A percentile compares a stretch with the other conserved stretches of the same genome.
These are phyloP conservation scores for Ophiostoma quercus DNA, from an alignment of 2,329 filamentous ascomycete genomes.

Conservation along the genomic window DNA sequence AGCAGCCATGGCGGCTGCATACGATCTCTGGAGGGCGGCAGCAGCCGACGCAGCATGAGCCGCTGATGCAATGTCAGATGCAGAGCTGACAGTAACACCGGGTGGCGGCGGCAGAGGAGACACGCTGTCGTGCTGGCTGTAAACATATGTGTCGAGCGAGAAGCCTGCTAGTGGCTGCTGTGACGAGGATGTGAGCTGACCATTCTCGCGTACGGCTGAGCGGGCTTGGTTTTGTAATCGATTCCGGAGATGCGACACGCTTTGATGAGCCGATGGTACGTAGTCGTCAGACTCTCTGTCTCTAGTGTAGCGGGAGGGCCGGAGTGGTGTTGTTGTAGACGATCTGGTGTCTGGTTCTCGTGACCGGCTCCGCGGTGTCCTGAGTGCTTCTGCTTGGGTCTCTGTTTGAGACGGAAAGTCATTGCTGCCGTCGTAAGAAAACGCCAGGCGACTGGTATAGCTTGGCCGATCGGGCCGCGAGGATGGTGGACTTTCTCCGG, in stretches of 20 bases:
- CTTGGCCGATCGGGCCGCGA: not conserved
- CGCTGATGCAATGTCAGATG: conserved; percentile 16
- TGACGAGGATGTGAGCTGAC: not conserved
- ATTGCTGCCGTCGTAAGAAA: not conserved
- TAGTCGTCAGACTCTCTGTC: not conserved
- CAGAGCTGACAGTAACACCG: conserved; percentile 25
- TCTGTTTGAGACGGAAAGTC: not conserved
- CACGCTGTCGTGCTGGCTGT: conserved; percentile 28
- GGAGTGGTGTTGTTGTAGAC: not conserved
- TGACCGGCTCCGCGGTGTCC: conserved; percentile 4
- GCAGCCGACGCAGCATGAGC: not conserved
- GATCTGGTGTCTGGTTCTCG: not conserved
- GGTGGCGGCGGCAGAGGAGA: conserved; percentile 28
- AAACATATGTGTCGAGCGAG: conserved; percentile 31
- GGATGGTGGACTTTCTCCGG: not conserved
- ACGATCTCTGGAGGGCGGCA: not conserved
- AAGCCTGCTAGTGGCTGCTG: not conserved
- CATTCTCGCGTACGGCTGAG: not conserved
- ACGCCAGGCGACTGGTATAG: not conserved
- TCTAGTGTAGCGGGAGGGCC: not conserved
- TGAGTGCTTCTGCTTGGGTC: not conserved
- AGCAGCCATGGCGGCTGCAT: not conserved
- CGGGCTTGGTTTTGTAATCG: not conserved
- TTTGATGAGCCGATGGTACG: not conserved
- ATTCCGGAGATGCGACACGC: not conserved